Percentiles rank a stretch among this genome's conserved stretches.
phyloP scores from a whole-genome alignment of 371 early-diverging fungal species.

The Apophysomyces ossiformis region DNA sequence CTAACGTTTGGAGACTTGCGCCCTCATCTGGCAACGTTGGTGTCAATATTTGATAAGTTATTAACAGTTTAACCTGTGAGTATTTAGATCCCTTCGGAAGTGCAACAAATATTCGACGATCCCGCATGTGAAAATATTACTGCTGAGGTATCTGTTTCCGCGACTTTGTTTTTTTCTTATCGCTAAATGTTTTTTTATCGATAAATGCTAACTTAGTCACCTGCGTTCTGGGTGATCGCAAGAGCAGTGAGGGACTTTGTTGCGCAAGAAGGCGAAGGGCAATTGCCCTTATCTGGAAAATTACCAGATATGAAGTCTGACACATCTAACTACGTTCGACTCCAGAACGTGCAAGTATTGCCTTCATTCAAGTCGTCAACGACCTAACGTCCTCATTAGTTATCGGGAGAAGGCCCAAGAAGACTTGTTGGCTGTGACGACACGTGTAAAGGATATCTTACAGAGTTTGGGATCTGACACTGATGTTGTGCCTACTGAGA shows the following conservation, averaged over 20 bases:
- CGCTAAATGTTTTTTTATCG: not conserved
- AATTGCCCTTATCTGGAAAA: constrained; percentile 83
- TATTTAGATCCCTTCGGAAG: constrained; percentile 50
- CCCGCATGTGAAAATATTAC: constrained; percentile 53
- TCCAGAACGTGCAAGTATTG: constrained; percentile 78
- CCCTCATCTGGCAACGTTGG: constrained; percentile 16
- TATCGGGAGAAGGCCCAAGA: constrained; percentile 82
- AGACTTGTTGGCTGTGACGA: constrained; percentile 66
- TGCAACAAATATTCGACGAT: constrained; percentile 59
- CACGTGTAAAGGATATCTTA: constrained; percentile 57
- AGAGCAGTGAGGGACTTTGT: constrained; percentile 82
- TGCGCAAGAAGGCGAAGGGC: constrained; percentile 70
- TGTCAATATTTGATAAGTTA: constrained; percentile 3
- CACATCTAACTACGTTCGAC: constrained; percentile 78
- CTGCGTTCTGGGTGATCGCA: constrained; percentile 86
- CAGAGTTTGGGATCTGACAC: constrained; percentile 46
- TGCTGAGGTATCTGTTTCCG: constrained; percentile 40
- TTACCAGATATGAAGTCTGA: constrained; percentile 98
- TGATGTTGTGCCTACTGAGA: constrained; percentile 66
- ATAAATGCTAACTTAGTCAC: constrained; percentile 51
- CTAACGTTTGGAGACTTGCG: constrained; percentile 59
- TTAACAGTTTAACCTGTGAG: not conserved
- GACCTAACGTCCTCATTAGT: constrained; percentile 27
- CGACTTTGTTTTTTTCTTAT: constrained; percentile 2
- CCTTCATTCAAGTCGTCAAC: not conserved